phyloP scores from a whole-genome alignment of 2,329 filamentous ascomycete species.

The Rutstroemia sp. region DNA sequence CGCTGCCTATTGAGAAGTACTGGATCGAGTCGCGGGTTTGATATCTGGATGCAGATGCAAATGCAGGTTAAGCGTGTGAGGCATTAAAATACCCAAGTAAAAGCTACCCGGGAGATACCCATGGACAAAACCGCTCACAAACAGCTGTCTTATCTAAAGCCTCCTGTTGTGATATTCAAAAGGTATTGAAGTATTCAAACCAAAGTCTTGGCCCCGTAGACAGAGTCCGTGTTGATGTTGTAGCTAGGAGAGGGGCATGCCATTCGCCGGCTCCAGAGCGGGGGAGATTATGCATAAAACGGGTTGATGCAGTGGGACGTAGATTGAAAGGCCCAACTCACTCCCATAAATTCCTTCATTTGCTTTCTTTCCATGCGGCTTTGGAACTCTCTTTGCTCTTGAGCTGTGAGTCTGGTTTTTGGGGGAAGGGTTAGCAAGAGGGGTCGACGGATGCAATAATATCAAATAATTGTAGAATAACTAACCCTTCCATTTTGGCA shows the following conservation, averaged over 20 bases:
- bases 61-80: too few species aligned
- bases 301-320: neutral
- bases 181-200: neutral
- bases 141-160: too few species aligned
- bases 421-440: conserved; percentile 11
- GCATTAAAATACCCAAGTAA: too few species aligned
- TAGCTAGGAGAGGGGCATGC: neutral
- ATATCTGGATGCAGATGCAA: too few species aligned
- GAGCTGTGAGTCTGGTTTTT: conserved; percentile 27
- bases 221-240: neutral
- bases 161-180: too few species aligned
- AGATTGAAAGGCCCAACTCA: conserved; percentile 41
- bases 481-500: conserved; percentile 28
- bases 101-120: too few species aligned
- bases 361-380: conserved; percentile 95
- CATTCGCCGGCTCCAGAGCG: neutral
- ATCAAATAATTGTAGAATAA: neutral
- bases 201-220: neutral
- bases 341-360: conserved; percentile 98
- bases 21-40: too few species aligned
- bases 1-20: too few species aligned
- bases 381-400: conserved; percentile 90
- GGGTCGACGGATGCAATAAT: neutral
- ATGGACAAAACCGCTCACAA: too few species aligned
- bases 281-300: neutral